Conservation (phyloP, 371 early-diverging fungal genomes). For the Coemansia sp. region DNA sequence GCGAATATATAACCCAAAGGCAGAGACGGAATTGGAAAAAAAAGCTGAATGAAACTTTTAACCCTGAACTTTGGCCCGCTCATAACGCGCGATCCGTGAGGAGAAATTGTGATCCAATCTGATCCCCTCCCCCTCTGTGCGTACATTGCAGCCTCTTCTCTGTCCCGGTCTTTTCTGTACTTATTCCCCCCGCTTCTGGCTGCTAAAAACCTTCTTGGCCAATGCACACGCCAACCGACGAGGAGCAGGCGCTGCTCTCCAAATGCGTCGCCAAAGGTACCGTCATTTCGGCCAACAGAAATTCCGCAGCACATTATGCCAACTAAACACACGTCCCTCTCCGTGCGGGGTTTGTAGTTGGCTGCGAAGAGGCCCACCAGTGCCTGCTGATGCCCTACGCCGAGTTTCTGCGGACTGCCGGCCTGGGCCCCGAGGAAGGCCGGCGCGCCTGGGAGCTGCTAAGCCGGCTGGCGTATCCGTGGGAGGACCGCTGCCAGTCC, state of each 20-base stretch:
- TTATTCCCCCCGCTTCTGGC: neutral
- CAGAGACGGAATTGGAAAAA: too few species aligned
- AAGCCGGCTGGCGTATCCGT: constrained; percentile 10
- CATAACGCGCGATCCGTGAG: too few species aligned
- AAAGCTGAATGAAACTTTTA: too few species aligned
- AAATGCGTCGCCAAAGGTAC: constrained; percentile 22
- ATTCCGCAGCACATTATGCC: neutral
- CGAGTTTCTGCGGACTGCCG: constrained; percentile 20
- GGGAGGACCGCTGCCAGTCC: neutral
- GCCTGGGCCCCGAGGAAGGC: constrained; percentile 13
- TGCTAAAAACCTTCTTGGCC: too few species aligned
- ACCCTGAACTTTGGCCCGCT: too few species aligned
- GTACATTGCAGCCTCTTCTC: too few species aligned
- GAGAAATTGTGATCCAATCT: too few species aligned
- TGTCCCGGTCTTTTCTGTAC: neutral
- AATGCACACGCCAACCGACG: constrained; percentile 1
- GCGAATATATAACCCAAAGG: too few species aligned
- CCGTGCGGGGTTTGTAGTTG: too few species aligned
- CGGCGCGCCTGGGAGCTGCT: constrained; percentile 13
- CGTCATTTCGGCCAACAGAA: neutral
- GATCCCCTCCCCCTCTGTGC: too few species aligned
- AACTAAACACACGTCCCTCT: neutral
- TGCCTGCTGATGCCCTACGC: constrained; percentile 29
- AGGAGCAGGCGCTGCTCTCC: constrained; percentile 19
- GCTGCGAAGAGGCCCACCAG: constrained; percentile 15